Evolutionary conservation across 371 early-diverging fungal genomes (phyloP), one percentile per base, ranked within the genome.

Genomic region (Syncephalastrum sp.): DNA sequence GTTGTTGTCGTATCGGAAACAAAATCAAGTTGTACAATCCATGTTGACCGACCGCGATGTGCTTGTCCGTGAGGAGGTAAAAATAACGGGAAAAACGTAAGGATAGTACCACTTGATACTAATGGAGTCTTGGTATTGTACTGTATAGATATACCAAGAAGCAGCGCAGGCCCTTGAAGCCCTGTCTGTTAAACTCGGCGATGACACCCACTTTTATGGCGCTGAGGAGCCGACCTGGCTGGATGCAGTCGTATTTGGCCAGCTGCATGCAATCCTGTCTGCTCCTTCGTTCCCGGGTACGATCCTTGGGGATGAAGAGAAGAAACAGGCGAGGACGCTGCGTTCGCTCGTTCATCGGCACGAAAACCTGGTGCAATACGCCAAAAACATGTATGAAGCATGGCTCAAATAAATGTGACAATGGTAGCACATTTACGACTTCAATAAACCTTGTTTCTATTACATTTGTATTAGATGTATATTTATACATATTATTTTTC

Each of bases 191-290:
- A 77, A 77, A 56, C 60, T 87, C 21, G 85, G 81, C 12, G 64
- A 79, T 38, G 47, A 77, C 24, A 47, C 61, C 3, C 83, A 77
- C 57, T 83, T 83, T 47, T 84, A 79, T 53, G 71, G 70, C 43
- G 16, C 23, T 50, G 70, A 75, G 49, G 77, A 81, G 46, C 85
- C 87, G 5, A 82, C 83, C 4, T 74, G 69, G 50, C 56, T 80
- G 0, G 87, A 87, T 60, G 87, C 85, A 14, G 70, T 77, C 3
- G 56, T 84, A 3, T 87, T 87, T 67, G 79, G 84, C 1, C 79
- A 83, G 60, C 64, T 84, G 16, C 84, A 87, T 52, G 63, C 68
- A 46, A 81, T 84, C 46, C 61, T 87, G 10, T 69, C 75, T 16
- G 57, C 64, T 23, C 73, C 76, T 7, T 62, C 65, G 12, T 53